Evolutionary conservation across 257 asterid genomes (phyloP).

Genomic region (Przewalskia tangutica): DNA sequence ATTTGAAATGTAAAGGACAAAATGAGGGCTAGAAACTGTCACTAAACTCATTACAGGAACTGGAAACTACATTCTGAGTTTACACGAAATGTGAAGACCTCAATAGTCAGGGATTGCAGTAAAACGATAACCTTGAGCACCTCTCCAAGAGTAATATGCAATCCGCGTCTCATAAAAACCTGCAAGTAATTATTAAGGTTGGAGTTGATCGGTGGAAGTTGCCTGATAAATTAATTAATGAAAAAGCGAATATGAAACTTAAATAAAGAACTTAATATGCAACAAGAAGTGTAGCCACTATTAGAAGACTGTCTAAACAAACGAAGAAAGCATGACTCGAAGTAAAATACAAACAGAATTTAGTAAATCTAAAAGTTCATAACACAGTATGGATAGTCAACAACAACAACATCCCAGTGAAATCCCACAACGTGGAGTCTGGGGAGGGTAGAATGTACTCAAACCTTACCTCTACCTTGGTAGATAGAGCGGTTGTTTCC

Average conservation of each 20-base stretch:
- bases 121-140: conserved; percentile 42
- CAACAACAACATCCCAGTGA: too few relatives aligned
- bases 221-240: neutral
- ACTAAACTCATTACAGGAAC: neutral
- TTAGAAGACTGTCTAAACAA: neutral
- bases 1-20: neutral
- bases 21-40: neutral
- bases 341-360: neutral
- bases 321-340: neutral
- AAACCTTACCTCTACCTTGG: too few relatives aligned
- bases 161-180: conserved; percentile 84
- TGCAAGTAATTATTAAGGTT: conserved; percentile 10
- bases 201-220: neutral
- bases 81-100: conserved; percentile 5
- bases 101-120: conserved; percentile 75
- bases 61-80: neutral
- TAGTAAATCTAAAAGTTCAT: neutral
- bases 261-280: neutral
- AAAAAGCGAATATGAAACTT: neutral
- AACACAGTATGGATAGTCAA: neutral
- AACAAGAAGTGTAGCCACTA: neutral
- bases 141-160: conserved; percentile 77
- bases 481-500: too few relatives aligned
- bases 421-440: too few relatives aligned
- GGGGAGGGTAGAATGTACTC: too few relatives aligned